phyloP scores from a whole-genome alignment of 1,139 yeast species.

The Yamadazyma aaseri region DNA sequence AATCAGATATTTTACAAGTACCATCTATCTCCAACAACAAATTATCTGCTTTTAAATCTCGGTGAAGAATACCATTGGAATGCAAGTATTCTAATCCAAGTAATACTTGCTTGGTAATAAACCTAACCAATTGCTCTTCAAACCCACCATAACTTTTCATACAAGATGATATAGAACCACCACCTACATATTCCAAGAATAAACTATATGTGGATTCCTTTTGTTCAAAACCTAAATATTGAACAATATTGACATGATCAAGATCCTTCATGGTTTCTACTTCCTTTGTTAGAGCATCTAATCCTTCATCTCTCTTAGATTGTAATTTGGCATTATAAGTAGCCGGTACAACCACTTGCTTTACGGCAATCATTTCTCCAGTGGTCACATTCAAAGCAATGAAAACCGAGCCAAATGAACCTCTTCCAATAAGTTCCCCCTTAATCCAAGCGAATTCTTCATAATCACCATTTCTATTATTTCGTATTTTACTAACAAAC shows the following conservation, averaged over 20 bases:
- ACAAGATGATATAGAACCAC: conserved; percentile 92
- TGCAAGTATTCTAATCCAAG: conserved; percentile 86
- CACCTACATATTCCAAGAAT: conserved; percentile 94
- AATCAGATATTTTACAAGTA: conserved; percentile 92
- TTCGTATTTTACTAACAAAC: conserved; percentile 57
- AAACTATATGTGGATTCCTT: conserved; percentile 73
- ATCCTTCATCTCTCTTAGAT: conserved; percentile 46
- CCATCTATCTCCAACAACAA: conserved; percentile 88
- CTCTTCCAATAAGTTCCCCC: conserved; percentile 95
- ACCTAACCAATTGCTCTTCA: conserved; percentile 73
- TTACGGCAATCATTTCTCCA: conserved; percentile 98
- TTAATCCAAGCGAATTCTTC: conserved; percentile 96
- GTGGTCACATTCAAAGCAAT: conserved; percentile 92
- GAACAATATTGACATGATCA: conserved; percentile 93
- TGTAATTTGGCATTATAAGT: conserved; percentile 8
- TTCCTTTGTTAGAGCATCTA: conserved; percentile 85
- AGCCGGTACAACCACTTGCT: conserved; percentile 69
- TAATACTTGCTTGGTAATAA: conserved; percentile 75
- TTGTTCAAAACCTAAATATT: conserved; percentile 89
- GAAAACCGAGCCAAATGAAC: conserved; percentile 95
- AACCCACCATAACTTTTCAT: conserved; percentile 82
- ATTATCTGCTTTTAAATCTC: conserved; percentile 96
- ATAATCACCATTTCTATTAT: conserved; percentile 59
- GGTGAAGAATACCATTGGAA: conserved; percentile 81
- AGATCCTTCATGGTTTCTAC: conserved; percentile 92